Conservation (phyloP, 1,284 basidiomycete genomes). For the Farysia itapuensis region DNA sequence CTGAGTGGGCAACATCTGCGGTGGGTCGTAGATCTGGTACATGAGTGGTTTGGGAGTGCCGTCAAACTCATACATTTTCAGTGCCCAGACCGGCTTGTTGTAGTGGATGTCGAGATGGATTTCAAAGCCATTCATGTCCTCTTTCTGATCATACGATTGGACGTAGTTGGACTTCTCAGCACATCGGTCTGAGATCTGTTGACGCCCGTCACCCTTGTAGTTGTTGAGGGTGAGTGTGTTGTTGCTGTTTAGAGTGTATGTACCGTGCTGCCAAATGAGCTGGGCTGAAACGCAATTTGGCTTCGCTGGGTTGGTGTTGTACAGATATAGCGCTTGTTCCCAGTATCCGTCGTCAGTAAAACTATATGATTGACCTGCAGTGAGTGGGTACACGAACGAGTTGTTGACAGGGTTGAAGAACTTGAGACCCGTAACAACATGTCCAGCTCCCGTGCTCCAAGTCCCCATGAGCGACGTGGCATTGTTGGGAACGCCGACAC, state of each 20-base stretch:
- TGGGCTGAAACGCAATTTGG: slow-evolving; percentile 54
- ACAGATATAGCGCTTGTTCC: slow-evolving; percentile 51
- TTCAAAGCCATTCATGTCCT: slow-evolving; percentile 40
- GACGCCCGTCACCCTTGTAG: slow-evolving; percentile 47
- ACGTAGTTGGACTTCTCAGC: slow-evolving; percentile 34
- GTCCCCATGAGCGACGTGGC: slow-evolving; percentile 42
- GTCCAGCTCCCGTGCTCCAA: slow-evolving; percentile 50
- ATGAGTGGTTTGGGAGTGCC: slow-evolving; percentile 41
- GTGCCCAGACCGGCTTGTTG: slow-evolving; percentile 17
- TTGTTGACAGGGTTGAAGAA: slow-evolving; percentile 55
- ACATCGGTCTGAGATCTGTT: slow-evolving; percentile 29
- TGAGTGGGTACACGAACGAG: slow-evolving; percentile 47
- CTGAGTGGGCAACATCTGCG: slow-evolving; percentile 53
- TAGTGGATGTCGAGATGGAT: slow-evolving; percentile 25
- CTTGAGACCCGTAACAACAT: slow-evolving; percentile 48
- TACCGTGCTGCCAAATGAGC: slow-evolving; percentile 58
- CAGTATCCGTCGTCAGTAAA: slow-evolving; percentile 55
- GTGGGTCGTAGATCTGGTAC: slow-evolving; percentile 43
- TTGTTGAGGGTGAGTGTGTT: slow-evolving; percentile 39
- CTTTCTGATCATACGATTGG: slow-evolving; percentile 39
- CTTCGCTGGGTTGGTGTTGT: slow-evolving; percentile 43
- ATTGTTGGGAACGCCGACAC: slow-evolving; percentile 32
- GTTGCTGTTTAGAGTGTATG: slow-evolving; percentile 40
- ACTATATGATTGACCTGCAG: slow-evolving; percentile 52
- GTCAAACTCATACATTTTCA: slow-evolving; percentile 43